Conservation (phyloP, 768 basidiomycete species). For the Galerina sulciceps region DNA sequence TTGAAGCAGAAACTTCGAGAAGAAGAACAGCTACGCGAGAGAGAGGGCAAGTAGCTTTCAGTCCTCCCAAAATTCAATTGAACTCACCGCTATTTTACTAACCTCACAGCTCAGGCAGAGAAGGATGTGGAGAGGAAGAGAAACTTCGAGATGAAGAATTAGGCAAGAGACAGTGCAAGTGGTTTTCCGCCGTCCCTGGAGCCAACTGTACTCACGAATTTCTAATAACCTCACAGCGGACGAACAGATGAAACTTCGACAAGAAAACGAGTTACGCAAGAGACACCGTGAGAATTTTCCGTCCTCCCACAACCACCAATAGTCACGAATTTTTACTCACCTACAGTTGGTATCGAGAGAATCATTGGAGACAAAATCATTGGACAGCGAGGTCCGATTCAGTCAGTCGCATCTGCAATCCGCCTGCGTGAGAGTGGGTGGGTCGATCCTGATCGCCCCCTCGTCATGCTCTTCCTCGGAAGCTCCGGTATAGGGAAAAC, state of each 20-base stretch:
- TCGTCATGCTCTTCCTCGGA: constrained; percentile 14
- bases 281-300: too few relatives aligned
- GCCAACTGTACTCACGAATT: neutral
- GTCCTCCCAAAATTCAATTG: too few relatives aligned
- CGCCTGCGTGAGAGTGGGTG: constrained; percentile 6
- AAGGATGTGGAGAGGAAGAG: neutral
- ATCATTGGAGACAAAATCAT: neutral
- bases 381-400: constrained; percentile 8
- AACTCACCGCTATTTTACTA: too few relatives aligned
- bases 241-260: too few relatives aligned
- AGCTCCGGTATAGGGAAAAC: constrained; percentile 11
- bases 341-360: constrained; percentile 2
- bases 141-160: neutral
- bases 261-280: too few relatives aligned
- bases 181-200: neutral
- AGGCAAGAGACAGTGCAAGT: neutral
- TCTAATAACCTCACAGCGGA: too few relatives aligned
- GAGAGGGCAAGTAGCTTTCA: too few relatives aligned
- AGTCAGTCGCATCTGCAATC: constrained; percentile 6
- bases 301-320: too few relatives aligned
- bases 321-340: too few relatives aligned
- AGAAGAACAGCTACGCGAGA: too few relatives aligned
- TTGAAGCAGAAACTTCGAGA: too few relatives aligned
- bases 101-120: too few relatives aligned
- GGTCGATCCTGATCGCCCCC: constrained; percentile 9